Percentiles rank a stretch among this genome's conserved stretches.
Conservation (phyloP, 768 basidiomycete species). For the Russula foetens region DNA sequence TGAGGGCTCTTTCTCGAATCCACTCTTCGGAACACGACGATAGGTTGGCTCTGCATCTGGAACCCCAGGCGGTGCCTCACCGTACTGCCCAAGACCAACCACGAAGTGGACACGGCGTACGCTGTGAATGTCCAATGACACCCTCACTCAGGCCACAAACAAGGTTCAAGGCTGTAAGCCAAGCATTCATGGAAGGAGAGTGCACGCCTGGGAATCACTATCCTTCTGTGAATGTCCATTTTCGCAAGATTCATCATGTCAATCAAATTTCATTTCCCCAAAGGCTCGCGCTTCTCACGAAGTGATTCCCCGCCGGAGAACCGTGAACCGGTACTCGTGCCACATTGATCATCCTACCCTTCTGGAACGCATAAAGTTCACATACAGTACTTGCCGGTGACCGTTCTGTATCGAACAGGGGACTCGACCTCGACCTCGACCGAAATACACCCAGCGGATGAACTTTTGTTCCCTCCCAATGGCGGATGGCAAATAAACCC, state of each 20-base stretch:
- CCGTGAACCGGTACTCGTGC: background rate
- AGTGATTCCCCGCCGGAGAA: background rate
- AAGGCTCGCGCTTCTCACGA: background rate
- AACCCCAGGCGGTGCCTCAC: background rate
- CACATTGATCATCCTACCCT: background rate
- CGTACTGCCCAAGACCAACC: background rate
- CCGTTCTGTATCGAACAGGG: constrained; percentile 3
- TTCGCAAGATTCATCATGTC: constrained; percentile 1
- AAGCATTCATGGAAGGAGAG: background rate
- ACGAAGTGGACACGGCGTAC: background rate
- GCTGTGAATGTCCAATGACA: background rate
- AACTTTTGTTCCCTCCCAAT: too few relatives aligned
- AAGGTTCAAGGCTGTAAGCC: background rate
- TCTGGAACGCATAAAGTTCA: background rate
- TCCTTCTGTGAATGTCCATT: background rate
- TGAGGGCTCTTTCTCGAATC: background rate
- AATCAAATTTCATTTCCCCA: background rate
- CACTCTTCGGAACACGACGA: background rate
- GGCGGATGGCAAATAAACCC: too few relatives aligned
- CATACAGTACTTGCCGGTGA: background rate
- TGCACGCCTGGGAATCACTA: background rate
- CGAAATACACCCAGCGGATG: too few relatives aligned
- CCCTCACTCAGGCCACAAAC: background rate
- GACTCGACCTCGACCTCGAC: background rate
- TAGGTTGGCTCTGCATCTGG: background rate